Evolutionary conservation across 2,329 filamentous ascomycete species (phyloP).

Genomic region (Phyllosticta ampelicida): DNA sequence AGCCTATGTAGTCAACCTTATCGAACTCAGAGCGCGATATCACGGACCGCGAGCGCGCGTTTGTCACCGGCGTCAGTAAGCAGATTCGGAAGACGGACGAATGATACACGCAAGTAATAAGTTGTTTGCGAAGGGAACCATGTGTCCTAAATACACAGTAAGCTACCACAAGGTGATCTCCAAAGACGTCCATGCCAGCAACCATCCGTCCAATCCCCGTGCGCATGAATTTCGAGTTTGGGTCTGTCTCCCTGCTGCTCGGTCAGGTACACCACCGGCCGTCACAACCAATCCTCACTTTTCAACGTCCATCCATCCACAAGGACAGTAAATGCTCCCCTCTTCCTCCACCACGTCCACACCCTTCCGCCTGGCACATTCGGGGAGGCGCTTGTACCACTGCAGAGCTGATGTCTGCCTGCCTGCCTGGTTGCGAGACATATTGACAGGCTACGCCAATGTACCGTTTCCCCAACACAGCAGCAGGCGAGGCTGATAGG

Average conservation of each 20-base stretch:
- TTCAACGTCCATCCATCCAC: neutral
- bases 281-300: neutral
- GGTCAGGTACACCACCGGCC: neutral
- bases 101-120: neutral
- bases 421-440: neutral
- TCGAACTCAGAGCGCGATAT: neutral
- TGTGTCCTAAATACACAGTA: neutral
- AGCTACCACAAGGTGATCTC: neutral
- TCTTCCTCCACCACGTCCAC: neutral
- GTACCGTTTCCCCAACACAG: neutral
- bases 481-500: neutral
- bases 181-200: neutral
- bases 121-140: neutral
- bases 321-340: neutral
- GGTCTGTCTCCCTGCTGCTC: neutral
- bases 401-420: neutral
- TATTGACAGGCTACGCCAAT: neutral
- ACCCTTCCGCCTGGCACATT: neutral
- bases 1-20: neutral
- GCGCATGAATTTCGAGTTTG: neutral
- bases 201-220: neutral
- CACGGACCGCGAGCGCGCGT: neutral
- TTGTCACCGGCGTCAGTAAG: neutral
- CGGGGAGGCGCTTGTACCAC: neutral
- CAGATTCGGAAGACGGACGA: neutral